phyloP scores from a whole-genome alignment of 2,329 filamentous ascomycete genomes.

The Paecilomyces sp. region DNA sequence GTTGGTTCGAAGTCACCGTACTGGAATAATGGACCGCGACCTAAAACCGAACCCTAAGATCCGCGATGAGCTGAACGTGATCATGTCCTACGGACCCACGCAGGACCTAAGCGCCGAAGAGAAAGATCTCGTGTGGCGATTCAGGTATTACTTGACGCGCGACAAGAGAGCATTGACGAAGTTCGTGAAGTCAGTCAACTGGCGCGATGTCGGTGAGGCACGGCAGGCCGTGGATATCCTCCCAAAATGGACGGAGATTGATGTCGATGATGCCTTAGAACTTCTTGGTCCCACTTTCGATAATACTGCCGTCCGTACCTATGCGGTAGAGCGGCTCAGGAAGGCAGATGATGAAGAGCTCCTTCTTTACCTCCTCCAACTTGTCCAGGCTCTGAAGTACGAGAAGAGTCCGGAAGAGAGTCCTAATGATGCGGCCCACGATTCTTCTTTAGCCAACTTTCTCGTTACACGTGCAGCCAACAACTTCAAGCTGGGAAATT shows the following conservation, averaged over 20 bases:
- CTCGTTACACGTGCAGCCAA: slow-evolving; percentile 79
- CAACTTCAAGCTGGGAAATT: slow-evolving; percentile 88
- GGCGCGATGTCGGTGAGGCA: slow-evolving; percentile 77
- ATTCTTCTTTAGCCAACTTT: slow-evolving; percentile 84
- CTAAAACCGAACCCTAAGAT: slow-evolving; percentile 94
- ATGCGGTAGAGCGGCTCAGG: slow-evolving; percentile 83
- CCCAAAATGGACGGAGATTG: slow-evolving; percentile 91
- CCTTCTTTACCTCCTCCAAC: slow-evolving; percentile 80
- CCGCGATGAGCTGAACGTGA: slow-evolving; percentile 82
- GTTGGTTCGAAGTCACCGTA: slow-evolving; percentile 83
- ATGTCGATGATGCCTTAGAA: slow-evolving; percentile 93
- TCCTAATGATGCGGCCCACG: slow-evolving; percentile 56
- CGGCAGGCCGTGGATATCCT: slow-evolving; percentile 85
- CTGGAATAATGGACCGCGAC: slow-evolving; percentile 90
- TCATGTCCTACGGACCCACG: slow-evolving; percentile 88
- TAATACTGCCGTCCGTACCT: slow-evolving; percentile 79
- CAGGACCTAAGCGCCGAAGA: slow-evolving; percentile 83
- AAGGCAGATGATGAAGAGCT: slow-evolving; percentile 92
- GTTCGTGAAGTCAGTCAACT: slow-evolving; percentile 96
- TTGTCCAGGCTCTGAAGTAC: slow-evolving; percentile 94
- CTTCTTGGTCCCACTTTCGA: slow-evolving; percentile 88
- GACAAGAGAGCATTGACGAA: slow-evolving; percentile 93
- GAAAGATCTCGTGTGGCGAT: slow-evolving; percentile 95
- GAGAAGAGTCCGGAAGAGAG: slow-evolving; percentile 64
- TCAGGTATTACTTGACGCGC: slow-evolving; percentile 84